Base-by-base conservation (phyloP, 2,329 filamentous ascomycete species). In the Fusarium citri region DNA sequence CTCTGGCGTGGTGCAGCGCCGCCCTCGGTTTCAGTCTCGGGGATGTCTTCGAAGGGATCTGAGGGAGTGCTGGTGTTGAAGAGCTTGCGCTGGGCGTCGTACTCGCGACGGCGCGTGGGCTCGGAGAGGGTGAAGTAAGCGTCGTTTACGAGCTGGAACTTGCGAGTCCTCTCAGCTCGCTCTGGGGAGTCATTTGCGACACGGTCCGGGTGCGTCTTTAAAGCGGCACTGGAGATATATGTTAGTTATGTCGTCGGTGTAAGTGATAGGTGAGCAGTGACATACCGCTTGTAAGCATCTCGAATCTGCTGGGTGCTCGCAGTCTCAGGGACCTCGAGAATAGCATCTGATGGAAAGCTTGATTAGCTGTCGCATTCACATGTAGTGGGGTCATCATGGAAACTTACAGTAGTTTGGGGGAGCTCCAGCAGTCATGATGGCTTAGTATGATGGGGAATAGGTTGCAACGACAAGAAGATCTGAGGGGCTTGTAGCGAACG, bases 101-200 rank as follows among this genome's bases (percentile, higher is more conserved):
- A 98, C 64, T 97, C 94, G 66, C 89, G 86, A 55, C 95, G 89
- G 28, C 95, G 89, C 0, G 84, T 82, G 11, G 90, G 78, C 78
- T 98, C 94, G 0, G 93, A 97, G 28, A 98, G 89, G 1, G 93
- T 94, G 80, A 93, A 97, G 85, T 97, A 97, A 68, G 94, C 94
- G 77, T 97, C 94, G 82, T 97, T 97, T 76, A 97, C 92, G 71
- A 92, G 88, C 80, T 97, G 94, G 83, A 97, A 97, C 78, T 91
- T 91, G 76, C 92, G 92, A 8, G 96, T 99, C 76, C 94, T 92
- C 15, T 88, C 81, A 23, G 89, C 80, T 69, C 95, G 93, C 74
- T 98, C 94, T 40, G 94, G 93, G 8, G 94, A 95, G 81, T 94
- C 89, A 71, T 88, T 83, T 28, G 94, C 87, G 42, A 99, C 94